These are phyloP conservation scores for Suillus paluster DNA, from an alignment of 768 basidiomycete genomes.

Conservation along the genomic window DNA sequence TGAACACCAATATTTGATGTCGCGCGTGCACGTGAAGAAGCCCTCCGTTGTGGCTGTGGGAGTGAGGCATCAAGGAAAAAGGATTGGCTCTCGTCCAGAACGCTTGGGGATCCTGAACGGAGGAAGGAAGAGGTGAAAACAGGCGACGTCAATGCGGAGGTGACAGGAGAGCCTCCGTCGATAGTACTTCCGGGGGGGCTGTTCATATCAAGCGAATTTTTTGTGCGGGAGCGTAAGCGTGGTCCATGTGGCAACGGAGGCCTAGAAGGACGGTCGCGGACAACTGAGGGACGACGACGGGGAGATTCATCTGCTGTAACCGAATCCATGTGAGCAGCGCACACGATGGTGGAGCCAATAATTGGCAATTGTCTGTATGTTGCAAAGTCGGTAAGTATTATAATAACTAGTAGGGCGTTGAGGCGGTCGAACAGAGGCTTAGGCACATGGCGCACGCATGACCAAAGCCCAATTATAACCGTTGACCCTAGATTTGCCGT, in stretches of 20 bases:
- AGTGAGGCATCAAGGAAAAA: constrained; percentile 9
- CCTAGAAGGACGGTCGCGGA: constrained; percentile 27
- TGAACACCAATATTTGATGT: constrained; percentile 22
- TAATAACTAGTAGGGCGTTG: constrained; percentile 8
- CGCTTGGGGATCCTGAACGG: constrained; percentile 7
- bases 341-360: neutral
- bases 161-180: constrained; percentile 14
- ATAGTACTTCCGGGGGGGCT: constrained; percentile 9
- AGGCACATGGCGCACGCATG: constrained; percentile 9
- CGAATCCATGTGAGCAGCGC: constrained; percentile 17
- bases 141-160: constrained; percentile 6
- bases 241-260: constrained; percentile 25
- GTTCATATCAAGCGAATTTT: constrained; percentile 18
- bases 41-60: constrained; percentile 2
- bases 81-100: constrained; percentile 3
- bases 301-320: constrained; percentile 18
- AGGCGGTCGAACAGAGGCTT: constrained; percentile 11
- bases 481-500: constrained; percentile 1
- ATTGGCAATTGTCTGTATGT: neutral
- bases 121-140: neutral
- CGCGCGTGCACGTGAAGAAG: neutral
- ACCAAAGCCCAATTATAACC: constrained; percentile 13
- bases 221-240: constrained; percentile 20
- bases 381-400: neutral
- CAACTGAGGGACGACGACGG: constrained; percentile 15